Conservation (phyloP, 495 filamentous ascomycete genomes). For the Penicillium paradoxum region DNA sequence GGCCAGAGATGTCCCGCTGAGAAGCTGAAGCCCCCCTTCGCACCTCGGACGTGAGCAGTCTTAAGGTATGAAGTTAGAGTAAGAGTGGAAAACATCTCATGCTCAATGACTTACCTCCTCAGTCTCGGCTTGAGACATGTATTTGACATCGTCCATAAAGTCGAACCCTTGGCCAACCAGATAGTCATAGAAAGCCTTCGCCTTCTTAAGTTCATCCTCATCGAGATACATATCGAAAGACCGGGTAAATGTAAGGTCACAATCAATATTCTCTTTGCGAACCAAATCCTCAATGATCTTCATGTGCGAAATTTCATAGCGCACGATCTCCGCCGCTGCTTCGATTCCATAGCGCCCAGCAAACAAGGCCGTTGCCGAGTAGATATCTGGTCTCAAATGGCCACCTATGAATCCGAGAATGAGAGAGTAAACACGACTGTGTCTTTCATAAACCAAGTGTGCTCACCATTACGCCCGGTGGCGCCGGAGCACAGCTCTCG, state of each 20-base stretch:
- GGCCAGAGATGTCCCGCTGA: conserved; percentile 59
- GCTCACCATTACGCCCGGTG: conserved; percentile 38
- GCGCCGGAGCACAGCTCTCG: conserved; percentile 41
- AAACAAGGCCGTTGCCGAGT: conserved; percentile 24
- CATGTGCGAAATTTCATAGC: conserved; percentile 31
- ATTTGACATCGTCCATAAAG: conserved; percentile 30
- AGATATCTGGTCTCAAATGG: conserved; percentile 35
- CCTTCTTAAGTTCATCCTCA: conserved; percentile 20
- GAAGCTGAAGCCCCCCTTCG: conserved; percentile 31
- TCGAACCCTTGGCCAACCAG: conserved; percentile 17
- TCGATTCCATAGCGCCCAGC: conserved; percentile 27
- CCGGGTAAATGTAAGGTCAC: conserved; percentile 37
- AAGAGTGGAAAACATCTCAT: too few relatives aligned
- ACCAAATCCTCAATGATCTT: conserved; percentile 27
- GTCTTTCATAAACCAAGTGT: neutral
- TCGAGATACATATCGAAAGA: conserved; percentile 32
- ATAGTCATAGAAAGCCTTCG: conserved; percentile 23
- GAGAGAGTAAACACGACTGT: neutral
- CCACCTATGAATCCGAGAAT: conserved; percentile 19
- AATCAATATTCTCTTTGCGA: conserved; percentile 35
- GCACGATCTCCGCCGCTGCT: conserved; percentile 24
- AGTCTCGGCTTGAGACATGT: conserved; percentile 18
- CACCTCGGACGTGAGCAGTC: conserved; percentile 31
- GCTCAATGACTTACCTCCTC: conserved; percentile 28
- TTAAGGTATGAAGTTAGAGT: too few relatives aligned